Evolutionary conservation across 768 basidiomycete species (phyloP).

Genomic region (Amanita polypyramis): DNA sequence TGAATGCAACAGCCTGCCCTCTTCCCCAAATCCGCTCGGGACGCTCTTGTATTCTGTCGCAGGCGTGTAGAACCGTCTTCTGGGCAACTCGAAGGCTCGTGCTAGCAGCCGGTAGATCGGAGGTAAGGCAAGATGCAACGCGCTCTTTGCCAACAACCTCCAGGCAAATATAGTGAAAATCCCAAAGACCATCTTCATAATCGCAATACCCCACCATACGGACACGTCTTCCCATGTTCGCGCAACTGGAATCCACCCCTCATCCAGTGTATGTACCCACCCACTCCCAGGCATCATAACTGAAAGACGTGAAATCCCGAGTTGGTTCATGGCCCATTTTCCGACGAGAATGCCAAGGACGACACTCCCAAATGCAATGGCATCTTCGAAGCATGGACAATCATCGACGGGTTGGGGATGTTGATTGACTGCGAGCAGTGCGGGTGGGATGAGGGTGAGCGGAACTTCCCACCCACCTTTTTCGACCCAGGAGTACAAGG

Average conservation of each 20-base stretch:
- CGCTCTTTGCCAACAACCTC: slow-evolving; percentile 79
- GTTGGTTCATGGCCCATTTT: slow-evolving; percentile 48
- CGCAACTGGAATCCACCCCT: slow-evolving; percentile 25
- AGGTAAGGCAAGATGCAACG: slow-evolving; percentile 66
- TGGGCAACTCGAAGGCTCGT: slow-evolving; percentile 60
- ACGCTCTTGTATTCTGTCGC: slow-evolving; percentile 80
- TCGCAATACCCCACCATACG: slow-evolving; percentile 37
- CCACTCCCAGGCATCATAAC: slow-evolving; percentile 51
- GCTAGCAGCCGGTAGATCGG: slow-evolving; percentile 74
- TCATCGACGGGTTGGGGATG: slow-evolving; percentile 94
- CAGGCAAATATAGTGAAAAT: slow-evolving; percentile 74
- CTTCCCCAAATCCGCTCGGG: slow-evolving; percentile 36
- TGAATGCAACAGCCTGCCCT: slow-evolving; percentile 39
- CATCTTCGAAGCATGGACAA: slow-evolving; percentile 97
- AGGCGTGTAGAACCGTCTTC: slow-evolving; percentile 81
- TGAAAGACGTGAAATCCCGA: slow-evolving; percentile 14
- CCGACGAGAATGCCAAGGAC: slow-evolving; percentile 63
- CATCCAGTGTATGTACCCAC: slow-evolving; percentile 22
- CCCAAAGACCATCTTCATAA: slow-evolving; percentile 39
- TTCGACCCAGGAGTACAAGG: slow-evolving; percentile 25
- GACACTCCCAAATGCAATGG: slow-evolving; percentile 86
- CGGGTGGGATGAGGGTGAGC: slow-evolving; percentile 46
- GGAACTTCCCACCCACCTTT: slow-evolving; percentile 47
- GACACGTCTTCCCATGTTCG: slow-evolving; percentile 27
- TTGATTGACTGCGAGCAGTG: slow-evolving; percentile 69